Evolutionary conservation across 2,329 filamentous ascomycete species (phyloP), one percentile per base, ranked within the genome.

Genomic region (Aphanocladium album): DNA sequence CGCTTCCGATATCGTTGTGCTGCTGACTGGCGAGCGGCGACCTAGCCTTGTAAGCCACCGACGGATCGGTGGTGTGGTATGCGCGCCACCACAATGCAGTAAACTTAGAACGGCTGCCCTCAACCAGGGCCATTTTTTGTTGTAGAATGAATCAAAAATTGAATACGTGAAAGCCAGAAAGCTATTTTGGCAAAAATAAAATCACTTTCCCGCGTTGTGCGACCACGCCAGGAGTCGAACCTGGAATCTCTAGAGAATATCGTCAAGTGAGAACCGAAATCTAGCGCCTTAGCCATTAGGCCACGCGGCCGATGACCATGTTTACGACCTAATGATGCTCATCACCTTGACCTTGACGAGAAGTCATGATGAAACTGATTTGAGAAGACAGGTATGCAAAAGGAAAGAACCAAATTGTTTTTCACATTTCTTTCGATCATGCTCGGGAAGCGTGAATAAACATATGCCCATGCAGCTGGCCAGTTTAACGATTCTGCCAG

Each of bases 151-250:
- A 11, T 12, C 35, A 39, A 39, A 39, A 35, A 35, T 5, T n/a
- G 16, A 16, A 7, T 4, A 5, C 23, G 2, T 2, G 16, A 16
- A 4, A 23, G 9, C 2, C 5, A 12, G 7, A 5, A 16, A 25
- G 9, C 12, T 12, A 30, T 21, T 45, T 39, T n/a, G 16, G 39
- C 49, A 59, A 59, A 59, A 59, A 59, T 27, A 25, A 53, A 37
- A 46, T 16, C 49, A 53, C 57, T 46, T 45, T 27, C 2, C 2
- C 21, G 3, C 8, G 14, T 3, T 0, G 6, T 53, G 49, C 72
- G 74, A 76, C 73, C 74, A 73, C 74, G 72, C 71, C 73, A 76
- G 74, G 74, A 76, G 69, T 76, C 73, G 73, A 75, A 75, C 73
- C 74, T 75, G 73, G 71, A 76, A 74, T 75, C 74, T 76, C 71